Percentiles rank a stretch among this genome's conserved stretches.
phyloP scores from a whole-genome alignment of 1,139 yeast genomes.

The Hyphopichia wangnamkhiaoensis region DNA sequence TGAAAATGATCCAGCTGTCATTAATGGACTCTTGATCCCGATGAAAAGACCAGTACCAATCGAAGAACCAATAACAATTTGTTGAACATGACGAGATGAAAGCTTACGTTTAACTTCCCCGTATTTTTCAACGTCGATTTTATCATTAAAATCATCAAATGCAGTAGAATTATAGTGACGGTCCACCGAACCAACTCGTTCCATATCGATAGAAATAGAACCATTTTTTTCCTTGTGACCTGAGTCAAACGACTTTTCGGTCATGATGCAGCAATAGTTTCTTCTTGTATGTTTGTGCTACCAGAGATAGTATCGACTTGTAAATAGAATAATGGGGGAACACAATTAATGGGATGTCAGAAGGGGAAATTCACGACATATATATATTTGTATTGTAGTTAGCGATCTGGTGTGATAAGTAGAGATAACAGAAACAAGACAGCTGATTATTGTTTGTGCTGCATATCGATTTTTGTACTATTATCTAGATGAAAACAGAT shows the following conservation, averaged over 20 bases:
- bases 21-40: conserved; percentile 36
- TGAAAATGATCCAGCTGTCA: conserved; percentile 38
- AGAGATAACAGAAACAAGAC: no score
- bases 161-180: conserved; percentile 13
- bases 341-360: no score
- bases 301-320: no score
- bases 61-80: conserved; percentile 52
- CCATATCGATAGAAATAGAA: conserved; percentile 21
- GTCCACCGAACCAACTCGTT: conserved; percentile 21
- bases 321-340: no score
- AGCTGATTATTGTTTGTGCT: no score
- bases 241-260: neutral
- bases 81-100: conserved; percentile 44
- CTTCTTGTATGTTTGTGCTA: no score
- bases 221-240: neutral
- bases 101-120: conserved; percentile 36
- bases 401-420: no score
- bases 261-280: no score
- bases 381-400: no score
- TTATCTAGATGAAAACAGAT: no score
- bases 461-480: no score
- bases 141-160: conserved; percentile 34
- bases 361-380: no score
- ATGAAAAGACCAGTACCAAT: conserved; percentile 52
- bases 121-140: conserved; percentile 30